Base-by-base conservation (phyloP, 768 basidiomycete species). In the Rhizopogon salebrosus region DNA sequence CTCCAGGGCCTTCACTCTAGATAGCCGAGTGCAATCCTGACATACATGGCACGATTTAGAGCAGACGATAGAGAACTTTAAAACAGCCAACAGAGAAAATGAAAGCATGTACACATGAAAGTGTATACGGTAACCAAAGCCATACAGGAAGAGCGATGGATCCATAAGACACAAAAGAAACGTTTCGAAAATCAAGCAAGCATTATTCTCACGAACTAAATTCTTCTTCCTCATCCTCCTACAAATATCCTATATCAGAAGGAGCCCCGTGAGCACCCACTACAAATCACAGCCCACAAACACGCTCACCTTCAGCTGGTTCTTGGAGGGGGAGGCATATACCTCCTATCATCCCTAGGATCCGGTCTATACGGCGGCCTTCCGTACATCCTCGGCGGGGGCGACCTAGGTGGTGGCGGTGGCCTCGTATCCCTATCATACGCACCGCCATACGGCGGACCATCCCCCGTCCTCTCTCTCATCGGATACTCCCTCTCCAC, bases 371-470 rank as follows among this genome's bases (percentile, higher is more conserved):
- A 49, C 26, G 42, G 1, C 13, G 53, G 41, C 10, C 62, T 50
- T 11, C 48, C 63, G 38, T 64, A 62, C 4, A 46, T 46, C 9
- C 45, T 46, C 31, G 60, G 56, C 27, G 56, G 59, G 2, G 61
- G 56, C 2, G 63, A 53, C 40, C 59, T 6, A 45, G 70, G 62
- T 2, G 66, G 62, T 46, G 70, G 62, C 3, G 66, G 62, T 16
- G 59, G 60, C 54, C 65, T 65, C 22, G 58, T 62, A 41, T 60
- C 66, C 34, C 75, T 63, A 13, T 74, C 72, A 56, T 76, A 77
- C 27, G 73, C 60, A 53, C 55, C 64, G 35, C 64, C 67, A 23
- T 66, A 64, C 10, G 49, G 53, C 56, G 64, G 60, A 22, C 59
- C 57, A 46, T 62, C 60, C 31, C 70, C 65, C 36, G 65, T 53